phyloP scores from a whole-genome alignment of 108 stramenopile species.

The Parietichytrium sp. region DNA sequence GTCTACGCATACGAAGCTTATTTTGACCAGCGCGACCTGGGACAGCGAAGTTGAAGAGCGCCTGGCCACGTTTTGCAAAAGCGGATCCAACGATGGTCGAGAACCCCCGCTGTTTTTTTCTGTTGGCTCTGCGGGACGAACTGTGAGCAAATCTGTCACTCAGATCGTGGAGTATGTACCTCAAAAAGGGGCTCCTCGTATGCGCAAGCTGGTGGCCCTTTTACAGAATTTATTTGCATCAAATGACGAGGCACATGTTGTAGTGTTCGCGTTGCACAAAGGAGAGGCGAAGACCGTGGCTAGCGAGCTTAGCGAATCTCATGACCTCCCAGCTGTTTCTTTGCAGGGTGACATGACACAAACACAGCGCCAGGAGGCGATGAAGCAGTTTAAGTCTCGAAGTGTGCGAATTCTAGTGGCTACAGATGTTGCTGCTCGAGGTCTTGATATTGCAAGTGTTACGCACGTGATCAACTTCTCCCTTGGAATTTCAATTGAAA shows the following conservation, averaged over 20 bases:
- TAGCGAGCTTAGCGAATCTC: constrained; percentile 82
- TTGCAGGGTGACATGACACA: constrained; percentile 96
- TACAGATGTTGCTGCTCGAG: constrained; percentile 95
- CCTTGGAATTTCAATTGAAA: constrained; percentile 73
- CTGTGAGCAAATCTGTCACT: not conserved
- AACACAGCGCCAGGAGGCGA: constrained; percentile 89
- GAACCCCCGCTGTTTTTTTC: not conserved
- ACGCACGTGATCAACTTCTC: constrained; percentile 94
- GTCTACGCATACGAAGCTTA: constrained; percentile 88
- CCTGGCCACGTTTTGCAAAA: too few relatives aligned
- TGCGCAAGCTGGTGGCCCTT: constrained; percentile 51
- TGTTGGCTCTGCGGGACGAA: not conserved
- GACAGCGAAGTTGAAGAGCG: not conserved
- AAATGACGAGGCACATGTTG: constrained; percentile 75
- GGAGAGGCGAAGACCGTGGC: constrained; percentile 83
- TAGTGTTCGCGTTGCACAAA: constrained; percentile 96
- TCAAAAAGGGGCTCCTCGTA: constrained; percentile 9
- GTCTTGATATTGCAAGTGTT: constrained; percentile 96
- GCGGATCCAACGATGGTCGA: not conserved
- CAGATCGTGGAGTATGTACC: not conserved
- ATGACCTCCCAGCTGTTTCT: constrained; percentile 79
- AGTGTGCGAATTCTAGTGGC: constrained; percentile 87
- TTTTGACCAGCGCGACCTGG: constrained; percentile 90
- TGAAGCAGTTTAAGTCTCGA: constrained; percentile 85
- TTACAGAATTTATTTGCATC: constrained; percentile 90